phyloP scores from a whole-genome alignment of 1,284 basidiomycete genomes.

The Rhodotorula sp. region DNA sequence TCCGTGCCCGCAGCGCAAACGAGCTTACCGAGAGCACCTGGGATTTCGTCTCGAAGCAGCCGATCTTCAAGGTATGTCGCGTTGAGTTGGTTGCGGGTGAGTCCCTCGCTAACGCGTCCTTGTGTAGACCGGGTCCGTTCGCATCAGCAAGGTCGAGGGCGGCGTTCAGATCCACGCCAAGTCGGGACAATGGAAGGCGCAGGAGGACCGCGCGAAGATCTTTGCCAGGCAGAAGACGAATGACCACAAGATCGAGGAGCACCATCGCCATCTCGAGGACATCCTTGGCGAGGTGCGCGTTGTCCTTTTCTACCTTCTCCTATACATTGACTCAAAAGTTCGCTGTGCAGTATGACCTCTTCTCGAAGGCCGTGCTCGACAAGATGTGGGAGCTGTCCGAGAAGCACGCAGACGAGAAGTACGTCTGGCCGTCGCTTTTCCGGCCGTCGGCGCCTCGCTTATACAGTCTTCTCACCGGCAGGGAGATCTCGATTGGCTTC shows the following conservation, averaged over 20 bases:
- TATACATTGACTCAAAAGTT: not conserved
- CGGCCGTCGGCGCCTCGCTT: not conserved
- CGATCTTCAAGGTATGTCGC: constrained; percentile 10
- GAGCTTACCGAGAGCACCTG: constrained; percentile 9
- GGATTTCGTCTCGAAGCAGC: constrained; percentile 20
- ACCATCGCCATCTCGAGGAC: constrained; percentile 9
- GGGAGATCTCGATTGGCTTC: constrained; percentile 3
- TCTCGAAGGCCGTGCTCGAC: constrained; percentile 1
- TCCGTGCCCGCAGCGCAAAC: constrained; percentile 7
- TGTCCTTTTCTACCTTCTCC: not conserved
- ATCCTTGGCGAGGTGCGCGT: constrained; percentile 6
- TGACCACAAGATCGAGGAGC: constrained; percentile 3
- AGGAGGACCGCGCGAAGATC: not conserved
- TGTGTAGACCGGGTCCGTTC: constrained; percentile 8
- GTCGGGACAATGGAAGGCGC: constrained; percentile 8
- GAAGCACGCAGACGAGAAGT: constrained; percentile 1
- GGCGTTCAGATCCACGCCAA: constrained; percentile 12
- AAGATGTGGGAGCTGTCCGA: constrained; percentile 6
- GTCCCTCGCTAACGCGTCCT: not conserved
- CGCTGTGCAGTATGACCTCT: not conserved
- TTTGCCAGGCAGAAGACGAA: not conserved
- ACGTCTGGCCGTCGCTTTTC: not conserved
- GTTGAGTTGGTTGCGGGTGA: not conserved
- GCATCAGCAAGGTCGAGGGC: constrained; percentile 4
- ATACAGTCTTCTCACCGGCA: not conserved